Conservation (phyloP, 116 monocot species). For the Zostera marina region DNA sequence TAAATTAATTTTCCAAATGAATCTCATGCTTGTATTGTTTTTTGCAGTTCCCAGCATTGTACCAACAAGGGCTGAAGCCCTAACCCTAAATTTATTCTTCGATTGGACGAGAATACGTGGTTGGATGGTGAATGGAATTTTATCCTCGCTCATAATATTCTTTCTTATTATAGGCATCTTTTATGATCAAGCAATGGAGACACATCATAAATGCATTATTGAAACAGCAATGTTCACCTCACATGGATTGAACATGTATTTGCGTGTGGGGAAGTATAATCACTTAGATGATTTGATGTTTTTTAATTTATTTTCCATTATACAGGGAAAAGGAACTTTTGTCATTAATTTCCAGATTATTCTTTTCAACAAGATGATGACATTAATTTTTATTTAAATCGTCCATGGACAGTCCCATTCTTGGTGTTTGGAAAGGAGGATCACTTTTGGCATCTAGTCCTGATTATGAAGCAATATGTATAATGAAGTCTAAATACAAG, state of each 20-base stretch:
- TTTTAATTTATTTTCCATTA: not conserved
- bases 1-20: no score
- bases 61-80: slow-evolving; percentile 64
- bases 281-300: no score
- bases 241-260: slow-evolving; percentile 73
- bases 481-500: slow-evolving; percentile 82
- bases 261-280: slow-evolving; percentile 59
- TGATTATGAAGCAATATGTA: slow-evolving; percentile 92
- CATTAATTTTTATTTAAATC: not conserved
- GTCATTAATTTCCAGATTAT: slow-evolving; percentile 17
- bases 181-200: slow-evolving; percentile 45
- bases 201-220: slow-evolving; percentile 41
- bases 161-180: slow-evolving; percentile 37
- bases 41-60: slow-evolving; percentile 69
- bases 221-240: slow-evolving; percentile 80
- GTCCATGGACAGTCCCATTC: slow-evolving; percentile 38
- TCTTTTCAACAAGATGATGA: not conserved
- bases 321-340: slow-evolving; percentile 36
- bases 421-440: slow-evolving; percentile 92
- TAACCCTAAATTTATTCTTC: slow-evolving; percentile 68
- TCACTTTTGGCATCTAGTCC: slow-evolving; percentile 84
- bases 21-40: no score
- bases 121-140: slow-evolving; percentile 61
- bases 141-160: slow-evolving; percentile 33
- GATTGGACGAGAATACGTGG: slow-evolving; percentile 54